Percentiles rank a stretch among this genome's conserved stretches.
Evolutionary conservation across 768 basidiomycete species (phyloP).

Genomic region (Erythrobasidium yunnanense): DNA sequence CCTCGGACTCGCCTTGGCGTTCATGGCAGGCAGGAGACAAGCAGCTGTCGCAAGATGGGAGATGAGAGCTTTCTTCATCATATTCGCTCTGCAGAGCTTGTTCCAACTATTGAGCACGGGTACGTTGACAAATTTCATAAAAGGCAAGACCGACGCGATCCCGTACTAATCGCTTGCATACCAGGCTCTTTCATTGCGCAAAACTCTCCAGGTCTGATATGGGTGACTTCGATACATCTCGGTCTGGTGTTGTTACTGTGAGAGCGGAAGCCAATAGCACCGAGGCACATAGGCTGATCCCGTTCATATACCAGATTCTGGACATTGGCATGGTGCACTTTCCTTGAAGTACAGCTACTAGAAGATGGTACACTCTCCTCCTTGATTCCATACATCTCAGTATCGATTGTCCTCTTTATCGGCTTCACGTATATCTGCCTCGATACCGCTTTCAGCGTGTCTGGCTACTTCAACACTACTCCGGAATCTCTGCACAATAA

Average conservation of each 20-base stretch:
- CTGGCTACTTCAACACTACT: slow-evolving; percentile 49
- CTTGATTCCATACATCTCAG: slow-evolving; percentile 3
- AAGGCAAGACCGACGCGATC: background rate
- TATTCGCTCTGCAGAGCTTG: slow-evolving; percentile 36
- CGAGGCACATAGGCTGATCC: slow-evolving; percentile 40
- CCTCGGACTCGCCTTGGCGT: slow-evolving; percentile 52
- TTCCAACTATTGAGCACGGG: slow-evolving; percentile 31
- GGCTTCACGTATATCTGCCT: slow-evolving; percentile 72
- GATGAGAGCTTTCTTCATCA: slow-evolving; percentile 39
- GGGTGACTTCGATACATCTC: slow-evolving; percentile 46
- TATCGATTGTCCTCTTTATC: slow-evolving; percentile 48
- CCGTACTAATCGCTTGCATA: slow-evolving; percentile 35
- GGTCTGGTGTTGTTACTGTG: slow-evolving; percentile 14
- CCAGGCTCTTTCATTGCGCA: slow-evolving; percentile 69
- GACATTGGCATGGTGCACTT: slow-evolving; percentile 35
- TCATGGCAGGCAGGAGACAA: slow-evolving; percentile 54
- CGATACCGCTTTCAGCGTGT: slow-evolving; percentile 64
- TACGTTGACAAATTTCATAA: slow-evolving; percentile 24
- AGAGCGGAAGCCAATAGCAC: background rate
- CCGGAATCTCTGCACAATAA: slow-evolving; percentile 57
- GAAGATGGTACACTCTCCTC: slow-evolving; percentile 70
- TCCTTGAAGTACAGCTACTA: slow-evolving; percentile 55
- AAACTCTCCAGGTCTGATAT: slow-evolving; percentile 65
- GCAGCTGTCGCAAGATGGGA: slow-evolving; percentile 68
- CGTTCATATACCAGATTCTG: slow-evolving; percentile 26